A percentile compares a stretch with the other conserved stretches of the same genome.
phyloP scores from a whole-genome alignment of 345 rosid genomes.

The Gossypium mustelinum region DNA sequence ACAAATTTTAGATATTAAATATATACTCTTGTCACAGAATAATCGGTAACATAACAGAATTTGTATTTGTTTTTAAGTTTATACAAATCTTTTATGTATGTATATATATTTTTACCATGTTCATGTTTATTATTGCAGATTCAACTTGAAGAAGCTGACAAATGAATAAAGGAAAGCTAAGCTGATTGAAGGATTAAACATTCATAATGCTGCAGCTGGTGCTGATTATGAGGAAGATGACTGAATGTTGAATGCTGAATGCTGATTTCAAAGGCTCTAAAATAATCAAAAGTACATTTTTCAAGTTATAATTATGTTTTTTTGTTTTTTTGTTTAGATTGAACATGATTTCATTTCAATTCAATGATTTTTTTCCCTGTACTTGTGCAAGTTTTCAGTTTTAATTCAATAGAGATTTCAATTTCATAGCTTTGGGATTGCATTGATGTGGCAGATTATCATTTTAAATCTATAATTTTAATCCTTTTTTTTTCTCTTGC shows the following conservation, averaged over 20 bases:
- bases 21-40: background rate
- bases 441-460: too few species aligned
- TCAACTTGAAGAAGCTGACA: conserved; percentile 72
- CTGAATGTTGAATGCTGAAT: conserved; percentile 12
- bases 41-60: background rate
- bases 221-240: conserved; percentile 48
- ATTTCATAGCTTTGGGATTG: too few species aligned
- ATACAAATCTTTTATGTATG: background rate
- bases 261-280: background rate
- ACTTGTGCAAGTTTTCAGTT: background rate
- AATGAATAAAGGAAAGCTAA: conserved; percentile 69
- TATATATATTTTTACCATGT: background rate
- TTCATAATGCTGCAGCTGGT: conserved; percentile 47
- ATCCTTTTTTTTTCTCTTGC: too few species aligned
- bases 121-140: conserved; percentile 37
- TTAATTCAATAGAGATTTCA: background rate
- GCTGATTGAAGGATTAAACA: conserved; percentile 62
- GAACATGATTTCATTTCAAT: background rate
- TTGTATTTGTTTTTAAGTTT: background rate
- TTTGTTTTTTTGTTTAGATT: background rate
- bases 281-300: too few species aligned
- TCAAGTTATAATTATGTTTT: background rate
- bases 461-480: too few species aligned
- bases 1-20: too few species aligned
- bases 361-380: background rate